Conservation (phyloP, 2,329 filamentous ascomycete genomes). For the Pyricularia sp. region DNA sequence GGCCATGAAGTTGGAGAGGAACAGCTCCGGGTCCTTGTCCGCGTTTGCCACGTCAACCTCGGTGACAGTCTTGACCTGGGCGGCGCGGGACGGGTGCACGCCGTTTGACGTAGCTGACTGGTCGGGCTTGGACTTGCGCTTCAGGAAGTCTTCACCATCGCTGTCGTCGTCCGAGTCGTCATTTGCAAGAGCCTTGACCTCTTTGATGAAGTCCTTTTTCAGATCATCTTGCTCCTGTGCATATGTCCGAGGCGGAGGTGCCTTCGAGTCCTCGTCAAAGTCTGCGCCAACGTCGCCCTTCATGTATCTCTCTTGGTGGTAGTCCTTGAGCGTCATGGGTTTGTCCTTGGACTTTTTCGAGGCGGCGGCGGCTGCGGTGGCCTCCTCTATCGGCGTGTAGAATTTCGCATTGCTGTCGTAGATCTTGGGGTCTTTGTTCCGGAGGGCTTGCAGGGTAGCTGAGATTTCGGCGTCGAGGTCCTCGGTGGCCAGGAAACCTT, state of each 20-base stretch:
- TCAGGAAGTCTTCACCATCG: conserved; percentile 61
- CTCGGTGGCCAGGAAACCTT: conserved; percentile 74
- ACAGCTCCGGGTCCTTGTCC: conserved; percentile 76
- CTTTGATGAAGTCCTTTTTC: conserved; percentile 63
- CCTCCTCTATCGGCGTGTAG: conserved; percentile 43
- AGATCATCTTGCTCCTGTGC: conserved; percentile 77
- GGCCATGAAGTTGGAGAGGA: conserved; percentile 91
- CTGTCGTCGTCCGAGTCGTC: conserved; percentile 47
- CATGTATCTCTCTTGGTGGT: conserved; percentile 82
- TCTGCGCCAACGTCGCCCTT: conserved; percentile 54
- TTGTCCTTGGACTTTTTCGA: conserved; percentile 55
- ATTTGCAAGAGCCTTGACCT: conserved; percentile 57
- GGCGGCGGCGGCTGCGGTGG: conserved; percentile 11
- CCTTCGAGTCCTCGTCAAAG: conserved; percentile 38
- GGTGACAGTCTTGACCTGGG: conserved; percentile 29
- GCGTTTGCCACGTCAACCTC: conserved; percentile 60
- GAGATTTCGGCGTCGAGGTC: conserved; percentile 78
- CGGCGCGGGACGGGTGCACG: conserved; percentile 42
- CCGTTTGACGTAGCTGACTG: conserved; percentile 27
- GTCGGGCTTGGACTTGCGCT: conserved; percentile 46
- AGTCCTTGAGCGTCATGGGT: conserved; percentile 75
- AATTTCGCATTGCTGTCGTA: conserved; percentile 74
- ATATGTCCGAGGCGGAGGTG: conserved; percentile 45
- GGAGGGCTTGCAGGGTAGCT: conserved; percentile 75
- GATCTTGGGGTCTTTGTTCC: conserved; percentile 78